A percentile compares a stretch with the other conserved stretches of the same genome.
phyloP scores from a whole-genome alignment of 345 rosid genomes.

The Citrus cavaleriei region DNA sequence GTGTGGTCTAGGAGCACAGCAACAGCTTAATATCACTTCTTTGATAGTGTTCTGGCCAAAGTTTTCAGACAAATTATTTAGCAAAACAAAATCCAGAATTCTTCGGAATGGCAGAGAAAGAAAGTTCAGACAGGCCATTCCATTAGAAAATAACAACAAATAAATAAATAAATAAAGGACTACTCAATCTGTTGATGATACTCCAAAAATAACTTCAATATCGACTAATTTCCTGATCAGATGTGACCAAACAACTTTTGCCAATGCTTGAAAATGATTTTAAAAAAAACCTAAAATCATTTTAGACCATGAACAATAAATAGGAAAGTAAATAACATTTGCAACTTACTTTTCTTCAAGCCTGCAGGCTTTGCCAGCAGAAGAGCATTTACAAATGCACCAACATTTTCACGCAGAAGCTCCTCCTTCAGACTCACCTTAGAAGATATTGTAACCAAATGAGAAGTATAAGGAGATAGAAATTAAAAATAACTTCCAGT shows the following conservation, averaged over 20 bases:
- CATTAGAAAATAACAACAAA: background rate
- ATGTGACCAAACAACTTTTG: background rate
- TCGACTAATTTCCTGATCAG: background rate
- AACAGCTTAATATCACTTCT: background rate
- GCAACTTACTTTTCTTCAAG: constrained; percentile 78
- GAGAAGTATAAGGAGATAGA: background rate
- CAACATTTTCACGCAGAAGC: constrained; percentile 70
- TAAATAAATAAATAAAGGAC: background rate
- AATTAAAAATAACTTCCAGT: background rate
- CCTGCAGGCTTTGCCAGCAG: constrained; percentile 92
- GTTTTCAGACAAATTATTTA: background rate
- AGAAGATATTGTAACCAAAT: constrained; percentile 4
- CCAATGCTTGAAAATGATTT: background rate
- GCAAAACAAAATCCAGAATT: background rate
- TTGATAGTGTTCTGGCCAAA: background rate
- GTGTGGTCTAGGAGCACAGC: background rate
- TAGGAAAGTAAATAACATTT: background rate
- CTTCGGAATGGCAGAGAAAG: background rate
- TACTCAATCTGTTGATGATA: background rate
- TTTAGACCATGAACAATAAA: background rate
- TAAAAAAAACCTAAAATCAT: background rate
- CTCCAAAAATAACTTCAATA: background rate
- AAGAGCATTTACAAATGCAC: constrained; percentile 92
- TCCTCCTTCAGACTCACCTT: constrained; percentile 76
- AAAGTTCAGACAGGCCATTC: background rate